Evolutionary conservation across 805 yeast genomes (phyloP), one percentile per base, ranked within the genome.

Genomic region (Candida montana): DNA sequence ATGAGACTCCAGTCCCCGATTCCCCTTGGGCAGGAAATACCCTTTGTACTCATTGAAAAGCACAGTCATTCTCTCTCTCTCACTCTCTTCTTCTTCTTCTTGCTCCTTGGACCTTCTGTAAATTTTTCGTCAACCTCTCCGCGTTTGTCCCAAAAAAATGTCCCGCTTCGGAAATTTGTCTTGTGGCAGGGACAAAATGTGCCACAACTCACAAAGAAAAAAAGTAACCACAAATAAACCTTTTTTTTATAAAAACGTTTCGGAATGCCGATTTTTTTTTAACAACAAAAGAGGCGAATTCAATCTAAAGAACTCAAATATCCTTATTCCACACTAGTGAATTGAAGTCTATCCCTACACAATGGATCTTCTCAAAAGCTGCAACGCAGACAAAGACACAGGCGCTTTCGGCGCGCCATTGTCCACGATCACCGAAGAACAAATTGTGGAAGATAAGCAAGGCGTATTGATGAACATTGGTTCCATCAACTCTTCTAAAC

Each of bases 31-130:
- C 10, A 52, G 18, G 13, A 51, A 46, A 33, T 50, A 56, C 3
- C 61, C 61, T 20, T 56, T 56, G 45, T 42, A 54, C 37, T 41
- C 42, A 24, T 49, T 46, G 38, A 38, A 54, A 1, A 49, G 24
- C 1, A 55, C 51, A 4, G 41, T 35, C 17, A 44, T 31, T 55
- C 51, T 49, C 38, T 21, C 21, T n/a, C 17, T 17, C 36, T 21
- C 9, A 6, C 9, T 9, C 9, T 21, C 24, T 21, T 21, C 24
- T 21, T 21, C 9, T 21, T 6, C 24, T 21, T 21, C 24, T 21
- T 21, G 9, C 9, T 21, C 9, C 9, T 21, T 21, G 24, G 6
- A 7, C 24, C 24, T 7, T 21, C 24, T 6, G 24, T n/a, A n/a
- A n/a, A n/a, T n/a, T n/a, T n/a, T n/a, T n/a, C n/a, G n/a, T n/a